Percentiles rank a stretch among this genome's conserved stretches.
Conservation (phyloP, 75 land plant species). For the Pseudotsuga menziesii region DNA sequence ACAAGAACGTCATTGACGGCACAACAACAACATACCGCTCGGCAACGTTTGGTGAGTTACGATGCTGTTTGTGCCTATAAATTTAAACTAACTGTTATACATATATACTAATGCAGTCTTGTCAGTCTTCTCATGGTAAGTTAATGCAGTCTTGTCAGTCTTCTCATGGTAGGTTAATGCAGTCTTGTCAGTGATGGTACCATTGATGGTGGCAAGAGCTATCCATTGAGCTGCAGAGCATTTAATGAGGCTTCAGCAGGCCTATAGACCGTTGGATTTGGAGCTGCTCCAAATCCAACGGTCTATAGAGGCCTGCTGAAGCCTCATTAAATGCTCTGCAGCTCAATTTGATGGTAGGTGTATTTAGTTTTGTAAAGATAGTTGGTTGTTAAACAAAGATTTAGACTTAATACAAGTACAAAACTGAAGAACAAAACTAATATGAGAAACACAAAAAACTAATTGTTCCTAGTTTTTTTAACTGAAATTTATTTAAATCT, state of each 20-base stretch:
- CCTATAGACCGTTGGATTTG: too few species aligned
- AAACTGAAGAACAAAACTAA: background rate
- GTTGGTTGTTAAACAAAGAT: too few species aligned
- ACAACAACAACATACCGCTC: conserved; percentile 48
- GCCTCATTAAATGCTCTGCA: too few species aligned
- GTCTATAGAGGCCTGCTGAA: too few species aligned
- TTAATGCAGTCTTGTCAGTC: too few species aligned
- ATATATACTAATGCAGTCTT: background rate
- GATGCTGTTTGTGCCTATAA: background rate
- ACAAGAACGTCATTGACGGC: conserved; percentile 24
- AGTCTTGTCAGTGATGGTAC: background rate
- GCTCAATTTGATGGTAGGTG: background rate
- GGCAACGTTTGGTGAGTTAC: conserved; percentile 47
- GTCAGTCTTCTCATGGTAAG: background rate
- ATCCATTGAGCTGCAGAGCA: too few species aligned
- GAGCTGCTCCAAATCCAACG: too few species aligned
- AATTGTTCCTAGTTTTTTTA: too few species aligned
- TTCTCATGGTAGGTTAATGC: background rate
- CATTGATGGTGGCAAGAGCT: background rate
- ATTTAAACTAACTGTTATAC: background rate
- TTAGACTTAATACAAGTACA: background rate
- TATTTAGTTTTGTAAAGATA: background rate
- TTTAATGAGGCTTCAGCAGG: too few species aligned
- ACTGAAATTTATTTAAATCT: too few species aligned
- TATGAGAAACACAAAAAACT: too few species aligned